Evolutionary conservation across 129 eudicot species (phyloP).

Genomic region (Heracleum sosnowskyi): DNA sequence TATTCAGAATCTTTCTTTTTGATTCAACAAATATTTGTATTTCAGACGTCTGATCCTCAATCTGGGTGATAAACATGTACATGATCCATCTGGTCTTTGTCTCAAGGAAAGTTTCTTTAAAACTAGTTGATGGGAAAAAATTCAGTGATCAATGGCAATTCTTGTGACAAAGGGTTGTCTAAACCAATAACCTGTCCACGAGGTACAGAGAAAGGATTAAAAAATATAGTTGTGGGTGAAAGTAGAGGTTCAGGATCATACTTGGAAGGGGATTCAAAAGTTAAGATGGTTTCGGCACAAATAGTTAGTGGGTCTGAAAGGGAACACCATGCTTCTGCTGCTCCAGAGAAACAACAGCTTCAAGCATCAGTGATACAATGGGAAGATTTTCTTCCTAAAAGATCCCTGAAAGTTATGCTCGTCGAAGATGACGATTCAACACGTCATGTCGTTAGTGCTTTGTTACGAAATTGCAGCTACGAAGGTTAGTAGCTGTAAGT

Average conservation of each 20-base stretch:
- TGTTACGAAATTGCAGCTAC: constrained; percentile 24
- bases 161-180: background rate
- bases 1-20: background rate
- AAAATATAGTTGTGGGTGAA: constrained; percentile 5
- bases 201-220: background rate
- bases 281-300: constrained; percentile 4
- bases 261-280: background rate
- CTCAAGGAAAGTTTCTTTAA: background rate
- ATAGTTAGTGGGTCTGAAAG: background rate
- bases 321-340: background rate
- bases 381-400: constrained; percentile 13
- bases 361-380: constrained; percentile 10
- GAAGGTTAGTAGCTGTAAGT: constrained; percentile 16
- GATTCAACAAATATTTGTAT: background rate
- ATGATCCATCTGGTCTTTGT: background rate
- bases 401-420: constrained; percentile 14
- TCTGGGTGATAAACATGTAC: constrained; percentile 2
- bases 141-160: background rate
- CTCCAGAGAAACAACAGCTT: constrained; percentile 9
- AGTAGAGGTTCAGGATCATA: background rate
- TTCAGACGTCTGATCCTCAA: background rate
- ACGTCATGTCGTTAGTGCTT: constrained; percentile 18
- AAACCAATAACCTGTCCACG: background rate
- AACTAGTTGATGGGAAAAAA: background rate
- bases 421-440: constrained; percentile 25